Evolutionary conservation across 2,329 filamentous ascomycete species (phyloP), one percentile per base, ranked within the genome.

Genomic region (Drechslerella dactyloides): DNA sequence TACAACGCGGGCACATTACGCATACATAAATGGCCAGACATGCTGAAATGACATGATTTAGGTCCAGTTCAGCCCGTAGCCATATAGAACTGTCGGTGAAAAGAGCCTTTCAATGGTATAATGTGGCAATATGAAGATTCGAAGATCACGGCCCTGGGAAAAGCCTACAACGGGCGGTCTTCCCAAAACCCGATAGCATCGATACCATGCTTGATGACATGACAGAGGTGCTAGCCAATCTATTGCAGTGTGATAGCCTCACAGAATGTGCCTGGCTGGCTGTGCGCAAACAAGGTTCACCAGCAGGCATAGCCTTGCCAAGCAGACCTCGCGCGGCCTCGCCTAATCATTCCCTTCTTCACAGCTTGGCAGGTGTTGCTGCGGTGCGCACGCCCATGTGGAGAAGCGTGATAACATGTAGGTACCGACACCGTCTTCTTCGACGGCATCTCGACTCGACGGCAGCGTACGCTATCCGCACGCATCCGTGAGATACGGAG

Each of bases 271-370:
- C 57, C 2, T 46, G 35, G 40, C 23, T 42, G 19, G 23, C 48
- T 40, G 37, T 62, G 52, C 19, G 35, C 35, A 5, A 19, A 62
- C 64, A 66, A 59, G 62, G 53, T 60, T 42, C 19, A 30, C 17
- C 1, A 15, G 53, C 64, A 64, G 54, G 66, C 66, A 61, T 61
- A 58, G 44, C 50, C 56, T n/a, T 58, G 60, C 46, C 64, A 52
- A 17, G 17, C 37, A 53, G 19, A 64, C 44, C 51, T 17, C 42
- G 19, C n/a, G n/a, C 48, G 54, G 59, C 56, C 42, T 72, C 60
- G 68, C 60, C 40, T 65, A 72, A 72, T 56, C 55, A 58, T 72
- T 59, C 68, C 33, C 13, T 51, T 30, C 51, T 59, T 15, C 15
- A 55, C 21, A 13, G 35, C 37, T 59, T 33, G 54, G 37, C 23